Conservation (phyloP, 345 rosid species). For the Arabis alpina region DNA sequence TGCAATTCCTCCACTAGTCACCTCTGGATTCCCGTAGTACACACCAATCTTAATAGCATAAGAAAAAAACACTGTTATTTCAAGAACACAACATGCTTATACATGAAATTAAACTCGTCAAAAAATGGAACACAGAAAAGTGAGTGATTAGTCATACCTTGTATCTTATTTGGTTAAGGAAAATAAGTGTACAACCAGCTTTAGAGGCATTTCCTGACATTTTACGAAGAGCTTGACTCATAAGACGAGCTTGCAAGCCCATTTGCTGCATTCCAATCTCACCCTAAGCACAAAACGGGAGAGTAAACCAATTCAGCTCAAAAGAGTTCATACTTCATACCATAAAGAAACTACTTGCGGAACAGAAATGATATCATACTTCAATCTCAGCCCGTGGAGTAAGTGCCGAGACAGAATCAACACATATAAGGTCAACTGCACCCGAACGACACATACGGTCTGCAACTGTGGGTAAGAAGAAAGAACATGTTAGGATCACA, state of each 20-base stretch:
- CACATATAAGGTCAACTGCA: conserved; percentile 90
- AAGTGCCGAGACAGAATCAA: conserved; percentile 97
- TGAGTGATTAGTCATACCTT: conserved; percentile 57
- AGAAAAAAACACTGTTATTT: conserved; percentile 30
- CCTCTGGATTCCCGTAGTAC: conserved; percentile 97
- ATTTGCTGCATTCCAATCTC: conserved; percentile 99
- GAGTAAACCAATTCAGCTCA: background rate
- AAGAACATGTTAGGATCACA: conserved; percentile 31
- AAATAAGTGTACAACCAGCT: conserved; percentile 96
- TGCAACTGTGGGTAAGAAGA: conserved; percentile 62
- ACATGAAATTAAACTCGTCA: too few species aligned
- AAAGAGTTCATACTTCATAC: conserved; percentile 9
- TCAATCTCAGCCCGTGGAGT: conserved; percentile 99
- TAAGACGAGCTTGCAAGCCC: conserved; percentile 97
- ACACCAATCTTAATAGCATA: conserved; percentile 78
- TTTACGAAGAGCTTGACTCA: conserved; percentile 99
- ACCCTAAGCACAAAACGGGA: conserved; percentile 52
- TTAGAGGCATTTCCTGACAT: conserved; percentile 99
- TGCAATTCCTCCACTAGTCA: conserved; percentile 96
- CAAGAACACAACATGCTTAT: conserved; percentile 20
- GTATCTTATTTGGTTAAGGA: conserved; percentile 92
- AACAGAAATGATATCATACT: conserved; percentile 48
- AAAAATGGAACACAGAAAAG: background rate
- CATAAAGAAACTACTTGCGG: background rate
- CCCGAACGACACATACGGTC: conserved; percentile 99